A percentile compares a stretch with the other conserved stretches of the same genome.
phyloP scores from a whole-genome alignment of 371 early-diverging fungal species.

The Mortierella sp. region DNA sequence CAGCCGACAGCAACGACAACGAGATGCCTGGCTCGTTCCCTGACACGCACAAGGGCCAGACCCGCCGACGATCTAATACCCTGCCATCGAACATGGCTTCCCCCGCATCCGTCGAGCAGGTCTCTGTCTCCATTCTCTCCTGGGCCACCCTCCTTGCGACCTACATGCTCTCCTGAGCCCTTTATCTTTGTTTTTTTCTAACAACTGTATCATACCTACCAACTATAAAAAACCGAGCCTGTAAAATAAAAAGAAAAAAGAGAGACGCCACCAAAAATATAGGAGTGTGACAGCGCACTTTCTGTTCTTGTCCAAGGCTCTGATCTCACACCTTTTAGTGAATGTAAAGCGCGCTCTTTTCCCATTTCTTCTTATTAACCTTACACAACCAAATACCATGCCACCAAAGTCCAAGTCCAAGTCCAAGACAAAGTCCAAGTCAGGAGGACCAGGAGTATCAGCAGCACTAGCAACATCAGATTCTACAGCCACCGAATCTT shows the following conservation, averaged over 20 bases:
- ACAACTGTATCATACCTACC: not conserved
- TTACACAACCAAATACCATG: not conserved
- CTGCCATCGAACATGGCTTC: conserved; percentile 8
- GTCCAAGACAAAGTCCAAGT: conserved; percentile 16
- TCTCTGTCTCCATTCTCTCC: conserved; percentile 43
- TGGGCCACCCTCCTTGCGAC: conserved; percentile 48
- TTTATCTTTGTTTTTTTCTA: not conserved
- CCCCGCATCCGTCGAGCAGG: conserved; percentile 19
- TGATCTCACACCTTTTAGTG: not conserved
- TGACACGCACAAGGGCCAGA: not conserved
- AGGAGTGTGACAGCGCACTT: not conserved
- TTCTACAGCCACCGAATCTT: conserved; percentile 4
- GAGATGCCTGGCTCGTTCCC: conserved; percentile 12
- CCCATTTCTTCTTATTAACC: not conserved
- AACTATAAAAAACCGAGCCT: not conserved
- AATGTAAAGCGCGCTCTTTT: not conserved
- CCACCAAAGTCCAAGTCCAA: conserved; percentile 29
- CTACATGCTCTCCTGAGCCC: conserved; percentile 45
- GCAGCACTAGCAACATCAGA: not conserved
- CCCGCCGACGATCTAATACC: conserved; percentile 9
- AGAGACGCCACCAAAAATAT: conserved; percentile 3
- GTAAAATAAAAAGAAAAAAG: conserved; percentile 11
- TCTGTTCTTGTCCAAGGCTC: not conserved
- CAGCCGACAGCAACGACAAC: not conserved
- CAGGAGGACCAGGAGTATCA: not conserved